Conservation (phyloP, 75 land plant genomes). For the Picea glauca region DNA sequence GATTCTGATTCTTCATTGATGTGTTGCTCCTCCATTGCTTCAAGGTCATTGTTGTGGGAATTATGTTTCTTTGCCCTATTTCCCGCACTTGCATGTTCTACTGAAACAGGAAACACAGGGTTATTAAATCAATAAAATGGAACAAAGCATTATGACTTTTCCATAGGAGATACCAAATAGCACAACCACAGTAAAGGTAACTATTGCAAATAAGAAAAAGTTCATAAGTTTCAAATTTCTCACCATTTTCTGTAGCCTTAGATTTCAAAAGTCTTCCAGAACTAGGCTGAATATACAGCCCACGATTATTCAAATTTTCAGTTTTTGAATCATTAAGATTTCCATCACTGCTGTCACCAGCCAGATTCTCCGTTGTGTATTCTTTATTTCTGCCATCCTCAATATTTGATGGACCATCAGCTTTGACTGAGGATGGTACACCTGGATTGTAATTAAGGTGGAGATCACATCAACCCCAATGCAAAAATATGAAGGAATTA, state of each 20-base stretch:
- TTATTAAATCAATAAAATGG: not conserved
- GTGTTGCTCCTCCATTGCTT: slow-evolving; percentile 1
- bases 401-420: not conserved
- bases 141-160: not conserved
- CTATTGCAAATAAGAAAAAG: not conserved
- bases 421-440: not conserved
- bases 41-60: not conserved
- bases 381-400: not conserved
- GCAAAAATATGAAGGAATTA: not conserved
- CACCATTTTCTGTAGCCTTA: not conserved
- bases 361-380: not conserved
- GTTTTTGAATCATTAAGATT: not conserved
- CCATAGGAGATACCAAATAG: not conserved
- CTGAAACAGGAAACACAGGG: not conserved
- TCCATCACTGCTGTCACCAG: not conserved
- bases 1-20: not conserved
- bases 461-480: not conserved
- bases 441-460: not conserved
- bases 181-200: not conserved
- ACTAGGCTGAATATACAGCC: too few species aligned
- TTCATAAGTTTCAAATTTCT: not conserved
- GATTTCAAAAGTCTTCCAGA: not conserved
- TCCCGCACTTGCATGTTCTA: not conserved
- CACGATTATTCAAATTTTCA: not conserved
- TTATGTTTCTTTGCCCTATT: not conserved